phyloP scores from a whole-genome alignment of 2,329 filamentous ascomycete genomes.

The Talaromyces sp. region DNA sequence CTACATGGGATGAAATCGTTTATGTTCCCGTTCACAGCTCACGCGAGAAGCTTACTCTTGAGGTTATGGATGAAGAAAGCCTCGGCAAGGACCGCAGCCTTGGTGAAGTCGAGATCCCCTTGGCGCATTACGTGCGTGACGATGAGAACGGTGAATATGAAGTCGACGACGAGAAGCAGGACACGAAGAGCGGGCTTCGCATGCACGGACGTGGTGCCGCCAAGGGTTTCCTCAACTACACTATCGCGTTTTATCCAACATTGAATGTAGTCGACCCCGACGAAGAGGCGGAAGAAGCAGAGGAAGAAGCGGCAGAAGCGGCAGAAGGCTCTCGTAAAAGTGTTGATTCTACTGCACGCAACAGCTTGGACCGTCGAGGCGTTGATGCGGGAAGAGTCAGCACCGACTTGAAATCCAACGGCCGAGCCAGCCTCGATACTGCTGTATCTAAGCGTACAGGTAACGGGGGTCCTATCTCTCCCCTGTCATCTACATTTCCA shows the following conservation, averaged over 20 bases:
- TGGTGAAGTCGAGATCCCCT: slow-evolving; percentile 71
- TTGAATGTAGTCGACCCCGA: slow-evolving; percentile 85
- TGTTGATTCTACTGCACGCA: slow-evolving; percentile 22
- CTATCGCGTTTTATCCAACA: slow-evolving; percentile 83
- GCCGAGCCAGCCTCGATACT: slow-evolving; percentile 28
- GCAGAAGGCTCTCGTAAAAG: slow-evolving; percentile 20
- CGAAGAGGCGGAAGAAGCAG: slow-evolving; percentile 50
- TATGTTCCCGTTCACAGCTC: slow-evolving; percentile 85
- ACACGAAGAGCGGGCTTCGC: slow-evolving; percentile 63
- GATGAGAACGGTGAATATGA: slow-evolving; percentile 75
- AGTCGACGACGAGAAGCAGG: slow-evolving; percentile 69
- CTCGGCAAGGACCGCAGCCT: slow-evolving; percentile 86
- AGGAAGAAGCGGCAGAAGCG: slow-evolving; percentile 31
- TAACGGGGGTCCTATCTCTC: slow-evolving; percentile 32
- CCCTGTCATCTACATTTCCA: slow-evolving; percentile 31
- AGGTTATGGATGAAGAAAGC: slow-evolving; percentile 96
- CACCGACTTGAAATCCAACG: slow-evolving; percentile 17
- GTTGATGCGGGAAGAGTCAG: neutral
- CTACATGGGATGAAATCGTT: slow-evolving; percentile 91
- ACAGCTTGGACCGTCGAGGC: slow-evolving; percentile 11
- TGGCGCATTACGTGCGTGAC: slow-evolving; percentile 73
- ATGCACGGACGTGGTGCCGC: slow-evolving; percentile 61
- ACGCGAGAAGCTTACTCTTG: slow-evolving; percentile 77
- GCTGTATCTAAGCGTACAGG: slow-evolving; percentile 30
- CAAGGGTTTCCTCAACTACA: slow-evolving; percentile 80